Evolutionary conservation across 805 yeast genomes (phyloP).

Genomic region (Yarrowia bubula): DNA sequence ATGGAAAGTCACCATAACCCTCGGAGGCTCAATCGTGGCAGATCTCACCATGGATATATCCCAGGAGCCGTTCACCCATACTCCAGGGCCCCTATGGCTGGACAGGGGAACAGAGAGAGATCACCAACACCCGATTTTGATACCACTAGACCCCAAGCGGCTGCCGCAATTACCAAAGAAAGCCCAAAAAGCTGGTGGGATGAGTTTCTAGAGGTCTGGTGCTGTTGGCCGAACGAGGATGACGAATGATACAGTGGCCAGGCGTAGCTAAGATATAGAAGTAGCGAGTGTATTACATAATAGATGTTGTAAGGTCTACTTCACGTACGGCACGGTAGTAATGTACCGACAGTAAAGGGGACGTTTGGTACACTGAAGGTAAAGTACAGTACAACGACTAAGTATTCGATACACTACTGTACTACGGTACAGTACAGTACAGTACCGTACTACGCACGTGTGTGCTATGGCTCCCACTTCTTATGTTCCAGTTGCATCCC

Average conservation of each 20-base stretch:
- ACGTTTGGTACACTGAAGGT: no score
- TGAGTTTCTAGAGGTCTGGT: not conserved
- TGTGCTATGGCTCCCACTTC: no score
- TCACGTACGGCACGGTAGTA: no score
- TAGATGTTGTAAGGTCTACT: no score
- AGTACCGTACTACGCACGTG: not conserved
- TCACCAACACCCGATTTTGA: constrained; percentile 4
- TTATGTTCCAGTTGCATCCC: no score
- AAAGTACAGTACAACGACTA: no score
- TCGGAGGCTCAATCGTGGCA: not conserved
- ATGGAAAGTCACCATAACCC: constrained; percentile 6
- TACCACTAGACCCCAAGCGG: not conserved
- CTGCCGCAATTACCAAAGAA: not conserved
- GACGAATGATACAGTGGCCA: not conserved
- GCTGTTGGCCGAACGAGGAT: not conserved
- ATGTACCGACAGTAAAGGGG: no score
- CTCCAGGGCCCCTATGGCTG: not conserved
- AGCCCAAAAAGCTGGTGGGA: not conserved
- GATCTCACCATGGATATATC: constrained; percentile 13
- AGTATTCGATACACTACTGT: no score
- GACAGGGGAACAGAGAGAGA: not conserved
- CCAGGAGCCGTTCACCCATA: constrained; percentile 9
- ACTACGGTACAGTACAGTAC: no score
- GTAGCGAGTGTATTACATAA: no score
- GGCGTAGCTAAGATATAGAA: no score